Conservation (phyloP, 768 basidiomycete species). For the Panaeolus cyanescens region DNA sequence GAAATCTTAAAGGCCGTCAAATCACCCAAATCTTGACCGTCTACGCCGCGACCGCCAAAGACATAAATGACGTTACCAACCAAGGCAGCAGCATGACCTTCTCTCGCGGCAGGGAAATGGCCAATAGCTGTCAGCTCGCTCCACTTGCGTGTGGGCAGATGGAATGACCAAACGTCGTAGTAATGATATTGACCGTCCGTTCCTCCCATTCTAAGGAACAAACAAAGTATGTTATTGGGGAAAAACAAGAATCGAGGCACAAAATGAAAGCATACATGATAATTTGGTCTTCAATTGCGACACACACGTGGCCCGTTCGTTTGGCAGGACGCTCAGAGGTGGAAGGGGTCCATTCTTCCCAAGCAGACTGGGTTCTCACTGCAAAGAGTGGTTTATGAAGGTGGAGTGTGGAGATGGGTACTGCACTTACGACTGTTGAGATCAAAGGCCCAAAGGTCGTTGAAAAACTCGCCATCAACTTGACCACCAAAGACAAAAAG, state of each 20-base stretch:
- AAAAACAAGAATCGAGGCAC: background rate
- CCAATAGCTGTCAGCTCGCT: conserved; percentile 94
- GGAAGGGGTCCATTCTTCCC: conserved; percentile 77
- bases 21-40: conserved; percentile 94
- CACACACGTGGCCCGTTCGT: conserved; percentile 90
- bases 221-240: background rate
- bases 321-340: conserved; percentile 69
- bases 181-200: conserved; percentile 99
- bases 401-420: background rate
- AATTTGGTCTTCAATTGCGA: conserved; percentile 81
- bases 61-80: conserved; percentile 98
- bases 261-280: conserved; percentile 61
- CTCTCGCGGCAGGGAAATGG: conserved; percentile 92
- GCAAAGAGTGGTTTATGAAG: conserved; percentile 9
- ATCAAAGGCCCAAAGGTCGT: conserved; percentile 96
- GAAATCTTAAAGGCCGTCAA: conserved; percentile 96
- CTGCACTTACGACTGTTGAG: conserved; percentile 80
- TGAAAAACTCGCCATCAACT: conserved; percentile 91
- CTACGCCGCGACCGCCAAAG: conserved; percentile 95
- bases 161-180: conserved; percentile 98
- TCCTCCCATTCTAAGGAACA: conserved; percentile 78
- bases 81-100: conserved; percentile 94
- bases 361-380: conserved; percentile 84
- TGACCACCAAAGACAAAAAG: conserved; percentile 98
- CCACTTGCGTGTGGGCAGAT: conserved; percentile 80